phyloP scores from a whole-genome alignment of 495 filamentous ascomycete genomes.

The Penicillium psychrofluorescens region DNA sequence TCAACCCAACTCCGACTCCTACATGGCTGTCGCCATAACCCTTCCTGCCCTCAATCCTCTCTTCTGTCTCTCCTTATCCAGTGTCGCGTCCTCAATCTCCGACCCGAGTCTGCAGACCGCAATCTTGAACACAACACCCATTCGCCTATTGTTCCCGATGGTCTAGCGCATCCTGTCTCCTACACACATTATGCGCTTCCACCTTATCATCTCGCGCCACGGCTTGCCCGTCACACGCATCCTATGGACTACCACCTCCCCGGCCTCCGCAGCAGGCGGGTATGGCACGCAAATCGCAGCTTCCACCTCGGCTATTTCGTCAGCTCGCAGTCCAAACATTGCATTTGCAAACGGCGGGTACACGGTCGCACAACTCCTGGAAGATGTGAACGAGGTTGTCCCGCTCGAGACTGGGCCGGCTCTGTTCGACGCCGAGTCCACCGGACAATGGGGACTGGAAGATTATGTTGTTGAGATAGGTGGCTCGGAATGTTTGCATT shows the following conservation, averaged over 20 bases:
- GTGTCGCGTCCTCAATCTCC: not conserved
- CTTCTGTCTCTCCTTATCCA: not conserved
- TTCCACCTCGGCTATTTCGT: slow-evolving; percentile 27
- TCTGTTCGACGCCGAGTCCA: slow-evolving; percentile 27
- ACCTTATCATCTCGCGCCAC: slow-evolving; percentile 74
- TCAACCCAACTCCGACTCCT: not conserved
- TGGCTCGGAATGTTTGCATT: slow-evolving; percentile 88
- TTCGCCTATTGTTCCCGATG: slow-evolving; percentile 2
- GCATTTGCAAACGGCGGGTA: slow-evolving; percentile 47
- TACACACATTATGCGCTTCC: slow-evolving; percentile 61
- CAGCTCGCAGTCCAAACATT: slow-evolving; percentile 31
- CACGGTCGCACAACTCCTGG: slow-evolving; percentile 75
- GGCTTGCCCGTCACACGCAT: slow-evolving; percentile 67
- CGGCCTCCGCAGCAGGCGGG: slow-evolving; percentile 22
- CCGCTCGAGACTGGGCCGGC: slow-evolving; percentile 65
- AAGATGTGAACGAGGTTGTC: slow-evolving; percentile 74
- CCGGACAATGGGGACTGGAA: slow-evolving; percentile 75
- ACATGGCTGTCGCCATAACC: not conserved
- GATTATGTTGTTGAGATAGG: slow-evolving; percentile 84
- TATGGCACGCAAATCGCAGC: slow-evolving; percentile 15
- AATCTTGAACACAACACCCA: not conserved
- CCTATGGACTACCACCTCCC: slow-evolving; percentile 56
- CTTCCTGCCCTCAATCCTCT: not conserved
- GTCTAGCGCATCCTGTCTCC: slow-evolving; percentile 1
- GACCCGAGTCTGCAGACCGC: not conserved